Base-by-base conservation (phyloP, 495 filamentous ascomycete species). In the Aspergillus coremiiformis region DNA sequence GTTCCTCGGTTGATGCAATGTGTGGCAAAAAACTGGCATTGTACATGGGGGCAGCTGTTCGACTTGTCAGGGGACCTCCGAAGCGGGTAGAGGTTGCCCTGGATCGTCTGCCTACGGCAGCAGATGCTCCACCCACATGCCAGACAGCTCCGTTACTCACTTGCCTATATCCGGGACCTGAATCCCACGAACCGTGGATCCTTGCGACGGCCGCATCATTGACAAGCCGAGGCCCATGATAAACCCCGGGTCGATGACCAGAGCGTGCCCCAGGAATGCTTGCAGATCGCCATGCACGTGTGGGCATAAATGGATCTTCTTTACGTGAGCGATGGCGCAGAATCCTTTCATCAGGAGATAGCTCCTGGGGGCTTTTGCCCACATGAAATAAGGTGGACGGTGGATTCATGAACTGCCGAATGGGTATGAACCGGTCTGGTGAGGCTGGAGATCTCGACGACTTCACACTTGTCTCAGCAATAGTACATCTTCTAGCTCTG, bases 1-100 rank as follows among this genome's bases (percentile, higher is more conserved):
- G 58, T 39, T 89, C 80, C 21, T 84, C 78, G 30, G 78, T 73
- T 7, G 72, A 70, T 21, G 77, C 72, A n/a, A 67, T 65, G 37
- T 70, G 66, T 2, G 75, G 74, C 17, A 84, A 67, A 54, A 93
- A 93, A 20, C 78, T 73, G 33, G 86, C 87, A 2, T 77, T 78
- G 59, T 86, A 89, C 39, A 88, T 77, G 2, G 84, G 84, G 23
- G 88, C 89, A 55, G 85, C 87, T 6, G 85, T 86, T 24, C 87
- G 79, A 59, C 84, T 87, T 39, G 77, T 78, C 11, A 86, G 57
- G 50, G 84, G 61, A 15, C 81, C 78, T 15, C 83, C 84, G 32
- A 78, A 72, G 9, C 85, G 84, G 62, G 84, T 73, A 44, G 83
- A 63, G 17, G 85, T 65, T 8, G 78, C 75, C 33, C 60, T 53